Evolutionary conservation across 306 rosid species (phyloP).

Genomic region (Quercus alba): DNA sequence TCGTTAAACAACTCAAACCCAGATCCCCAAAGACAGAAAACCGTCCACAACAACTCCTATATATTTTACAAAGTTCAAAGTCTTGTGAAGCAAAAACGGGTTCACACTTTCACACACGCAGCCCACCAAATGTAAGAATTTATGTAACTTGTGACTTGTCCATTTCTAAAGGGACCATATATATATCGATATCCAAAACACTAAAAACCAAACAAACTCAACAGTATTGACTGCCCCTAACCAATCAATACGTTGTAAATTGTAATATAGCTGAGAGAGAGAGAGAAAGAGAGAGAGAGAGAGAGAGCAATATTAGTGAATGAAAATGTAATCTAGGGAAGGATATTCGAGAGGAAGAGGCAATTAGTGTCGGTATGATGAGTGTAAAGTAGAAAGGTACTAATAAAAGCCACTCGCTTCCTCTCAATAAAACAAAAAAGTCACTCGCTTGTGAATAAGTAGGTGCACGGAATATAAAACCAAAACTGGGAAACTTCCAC

Average conservation of each 20-base stretch:
- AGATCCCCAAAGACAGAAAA: slow-evolving; percentile 34
- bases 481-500: slow-evolving; percentile 13
- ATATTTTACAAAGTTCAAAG: not conserved
- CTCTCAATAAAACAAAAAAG: not conserved
- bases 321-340: slow-evolving; percentile 5
- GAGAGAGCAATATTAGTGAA: not conserved
- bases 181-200: not conserved
- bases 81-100: not conserved
- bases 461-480: not conserved
- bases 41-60: not conserved
- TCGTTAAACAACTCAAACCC: slow-evolving; percentile 27
- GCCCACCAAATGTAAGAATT: slow-evolving; percentile 12
- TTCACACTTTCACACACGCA: not conserved
- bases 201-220: not conserved
- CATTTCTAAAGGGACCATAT: not conserved
- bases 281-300: not conserved
- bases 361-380: not conserved
- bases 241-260: not conserved
- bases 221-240: no score
- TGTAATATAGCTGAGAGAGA: not conserved
- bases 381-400: not conserved
- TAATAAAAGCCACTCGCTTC: slow-evolving; percentile 7
- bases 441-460: slow-evolving; percentile 20
- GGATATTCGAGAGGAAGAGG: not conserved
- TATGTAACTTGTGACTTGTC: not conserved